Conservation (phyloP, 192 early-diverging fungal species). For the Polychytrium aggregatum region DNA sequence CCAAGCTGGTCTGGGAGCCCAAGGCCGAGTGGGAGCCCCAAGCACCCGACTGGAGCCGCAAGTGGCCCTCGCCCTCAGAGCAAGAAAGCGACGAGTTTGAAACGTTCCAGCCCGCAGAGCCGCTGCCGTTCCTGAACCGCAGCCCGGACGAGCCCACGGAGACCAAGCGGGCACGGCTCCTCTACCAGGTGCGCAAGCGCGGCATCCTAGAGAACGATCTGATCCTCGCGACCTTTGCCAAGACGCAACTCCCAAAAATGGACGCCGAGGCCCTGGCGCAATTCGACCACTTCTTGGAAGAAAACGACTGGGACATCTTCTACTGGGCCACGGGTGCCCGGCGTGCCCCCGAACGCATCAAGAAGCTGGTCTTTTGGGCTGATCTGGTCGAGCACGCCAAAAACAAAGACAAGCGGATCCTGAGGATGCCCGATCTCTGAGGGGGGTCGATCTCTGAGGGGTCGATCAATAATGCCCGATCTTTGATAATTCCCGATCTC, state of each 20-base stretch:
- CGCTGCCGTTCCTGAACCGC: too few species aligned
- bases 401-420: constrained; percentile 59
- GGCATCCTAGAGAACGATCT: constrained; percentile 92
- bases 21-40: too few species aligned
- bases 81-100: too few species aligned
- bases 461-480: too few species aligned
- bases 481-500: too few species aligned
- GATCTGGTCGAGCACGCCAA: constrained; percentile 62
- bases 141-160: constrained; percentile 61
- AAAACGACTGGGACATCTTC: constrained; percentile 96
- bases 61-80: too few species aligned
- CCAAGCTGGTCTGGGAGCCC: too few species aligned
- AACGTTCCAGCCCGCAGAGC: too few species aligned
- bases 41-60: too few species aligned
- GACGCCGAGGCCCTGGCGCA: constrained; percentile 50
- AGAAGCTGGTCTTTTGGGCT: constrained; percentile 18
- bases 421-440: constrained; percentile 74
- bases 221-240: constrained; percentile 78
- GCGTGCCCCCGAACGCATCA: constrained; percentile 22
- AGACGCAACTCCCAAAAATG: constrained; percentile 43
- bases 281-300: constrained; percentile 67
- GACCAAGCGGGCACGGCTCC: constrained; percentile 66
- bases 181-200: constrained; percentile 82
- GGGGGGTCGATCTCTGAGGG: too few species aligned
- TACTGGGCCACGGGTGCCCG: constrained; percentile 65